Evolutionary conservation across 2,329 filamentous ascomycete genomes (phyloP).

Genomic region (Alternaria atra): DNA sequence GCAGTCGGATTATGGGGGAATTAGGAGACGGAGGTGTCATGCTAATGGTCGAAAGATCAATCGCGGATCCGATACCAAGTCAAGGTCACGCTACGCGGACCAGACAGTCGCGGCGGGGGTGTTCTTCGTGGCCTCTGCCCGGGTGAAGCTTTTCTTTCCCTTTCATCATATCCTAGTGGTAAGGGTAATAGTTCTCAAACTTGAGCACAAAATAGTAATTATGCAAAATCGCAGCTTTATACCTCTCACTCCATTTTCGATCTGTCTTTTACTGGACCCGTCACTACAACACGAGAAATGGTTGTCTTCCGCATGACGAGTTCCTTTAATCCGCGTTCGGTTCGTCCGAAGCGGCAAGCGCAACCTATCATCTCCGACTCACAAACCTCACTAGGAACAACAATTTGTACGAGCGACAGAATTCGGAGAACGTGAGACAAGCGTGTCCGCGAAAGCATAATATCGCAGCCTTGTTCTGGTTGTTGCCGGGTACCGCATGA

Average conservation of each 20-base stretch:
- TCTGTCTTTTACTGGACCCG: background rate
- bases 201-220: background rate
- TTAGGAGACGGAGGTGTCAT: background rate
- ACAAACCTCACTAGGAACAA: background rate
- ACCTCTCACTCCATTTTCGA: background rate
- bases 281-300: background rate
- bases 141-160: background rate
- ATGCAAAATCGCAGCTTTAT: background rate
- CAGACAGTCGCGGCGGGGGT: background rate
- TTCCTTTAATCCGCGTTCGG: background rate
- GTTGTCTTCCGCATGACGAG: background rate
- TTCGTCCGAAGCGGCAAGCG: background rate
- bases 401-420: background rate
- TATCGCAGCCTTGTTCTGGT: slow-evolving; percentile 6
- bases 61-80: background rate
- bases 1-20: background rate
- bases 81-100: background rate
- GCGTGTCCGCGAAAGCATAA: slow-evolving; percentile 5
- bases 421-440: slow-evolving; percentile 6
- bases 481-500: slow-evolving; percentile 15
- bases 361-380: background rate
- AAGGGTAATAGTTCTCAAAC: background rate
- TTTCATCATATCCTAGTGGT: background rate
- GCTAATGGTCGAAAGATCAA: background rate
- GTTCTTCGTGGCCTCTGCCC: background rate